Evolutionary conservation across 371 early-diverging fungal species (phyloP).

Genomic region (Fennellomyces sp.): DNA sequence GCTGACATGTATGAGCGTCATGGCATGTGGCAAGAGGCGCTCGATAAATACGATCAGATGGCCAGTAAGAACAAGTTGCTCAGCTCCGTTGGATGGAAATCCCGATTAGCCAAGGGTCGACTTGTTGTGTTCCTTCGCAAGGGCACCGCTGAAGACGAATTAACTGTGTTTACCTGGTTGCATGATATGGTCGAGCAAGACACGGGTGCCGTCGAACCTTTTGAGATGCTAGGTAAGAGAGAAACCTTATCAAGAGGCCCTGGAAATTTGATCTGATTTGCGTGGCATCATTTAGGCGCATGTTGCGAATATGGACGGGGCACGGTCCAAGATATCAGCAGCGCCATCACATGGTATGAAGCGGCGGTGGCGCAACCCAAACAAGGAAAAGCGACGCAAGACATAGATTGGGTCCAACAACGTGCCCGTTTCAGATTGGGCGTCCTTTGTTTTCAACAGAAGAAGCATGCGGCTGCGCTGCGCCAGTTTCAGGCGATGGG

Average conservation of each 20-base stretch:
- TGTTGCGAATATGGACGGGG: slow-evolving; percentile 23
- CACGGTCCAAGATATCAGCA: slow-evolving; percentile 4
- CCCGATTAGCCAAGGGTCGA: slow-evolving; percentile 12
- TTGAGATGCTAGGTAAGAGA: slow-evolving; percentile 17
- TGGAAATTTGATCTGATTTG: background rate
- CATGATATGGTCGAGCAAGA: slow-evolving; percentile 18
- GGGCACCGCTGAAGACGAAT: background rate
- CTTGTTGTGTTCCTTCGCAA: slow-evolving; percentile 7
- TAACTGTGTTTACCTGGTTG: slow-evolving; percentile 13
- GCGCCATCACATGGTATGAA: slow-evolving; percentile 20
- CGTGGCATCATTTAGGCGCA: slow-evolving; percentile 1
- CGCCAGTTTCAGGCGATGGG: slow-evolving; percentile 7
- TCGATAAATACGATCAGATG: slow-evolving; percentile 13
- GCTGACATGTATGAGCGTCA: slow-evolving; percentile 15
- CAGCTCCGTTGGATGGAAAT: slow-evolving; percentile 17
- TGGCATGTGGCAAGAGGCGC: slow-evolving; percentile 12
- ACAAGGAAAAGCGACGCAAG: background rate
- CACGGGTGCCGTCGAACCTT: slow-evolving; percentile 14
- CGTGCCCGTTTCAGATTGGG: slow-evolving; percentile 31
- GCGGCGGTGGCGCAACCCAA: slow-evolving; percentile 12
- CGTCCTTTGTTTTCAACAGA: slow-evolving; percentile 13
- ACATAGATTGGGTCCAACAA: slow-evolving; percentile 26
- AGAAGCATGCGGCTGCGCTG: slow-evolving; percentile 19
- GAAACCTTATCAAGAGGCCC: background rate
- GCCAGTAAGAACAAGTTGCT: slow-evolving; percentile 1